These are phyloP conservation scores for Volvox carteri DNA, from an alignment of 163 green algal genomes.

Conservation along the genomic window DNA sequence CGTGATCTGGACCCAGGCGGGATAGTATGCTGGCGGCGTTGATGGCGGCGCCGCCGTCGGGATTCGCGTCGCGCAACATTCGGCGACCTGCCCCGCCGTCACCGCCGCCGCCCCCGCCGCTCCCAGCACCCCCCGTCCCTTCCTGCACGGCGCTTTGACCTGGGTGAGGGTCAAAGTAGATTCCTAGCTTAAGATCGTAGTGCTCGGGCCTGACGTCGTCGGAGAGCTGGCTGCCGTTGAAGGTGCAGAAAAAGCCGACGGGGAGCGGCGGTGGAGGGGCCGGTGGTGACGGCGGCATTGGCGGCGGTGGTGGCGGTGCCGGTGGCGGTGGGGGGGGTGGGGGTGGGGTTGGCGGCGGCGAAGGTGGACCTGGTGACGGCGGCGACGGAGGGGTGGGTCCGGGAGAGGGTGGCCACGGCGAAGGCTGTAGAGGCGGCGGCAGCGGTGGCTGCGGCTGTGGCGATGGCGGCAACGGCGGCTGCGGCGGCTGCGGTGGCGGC, in stretches of 20 bases:
- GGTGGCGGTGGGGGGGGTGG: neutral
- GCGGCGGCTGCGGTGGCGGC: neutral
- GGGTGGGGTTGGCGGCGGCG: neutral
- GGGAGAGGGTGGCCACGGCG: too few relatives aligned
- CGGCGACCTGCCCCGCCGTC: too few relatives aligned
- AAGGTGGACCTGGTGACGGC: neutral
- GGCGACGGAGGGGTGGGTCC: too few relatives aligned
- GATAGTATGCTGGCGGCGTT: too few relatives aligned
- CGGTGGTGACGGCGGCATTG: neutral
- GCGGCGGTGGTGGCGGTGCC: neutral
- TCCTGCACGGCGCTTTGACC: neutral
- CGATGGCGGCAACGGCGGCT: neutral
- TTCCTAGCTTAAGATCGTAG: slow-evolving; percentile 28
- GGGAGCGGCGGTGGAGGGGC: neutral
- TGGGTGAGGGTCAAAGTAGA: slow-evolving; percentile 32
- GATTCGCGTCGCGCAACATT: neutral
- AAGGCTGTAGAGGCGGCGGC: neutral
- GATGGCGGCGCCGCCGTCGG: neutral
- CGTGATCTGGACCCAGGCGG: too few relatives aligned
- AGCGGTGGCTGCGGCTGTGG: neutral
- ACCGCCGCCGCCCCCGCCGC: neutral
- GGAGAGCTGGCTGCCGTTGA: neutral
- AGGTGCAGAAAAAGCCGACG: neutral
- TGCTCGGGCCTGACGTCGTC: neutral
- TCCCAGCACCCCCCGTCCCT: neutral